Percentiles rank a stretch among this genome's conserved stretches.
Conservation (phyloP, 163 green algal genomes). For the Chlorella variabilis region DNA sequence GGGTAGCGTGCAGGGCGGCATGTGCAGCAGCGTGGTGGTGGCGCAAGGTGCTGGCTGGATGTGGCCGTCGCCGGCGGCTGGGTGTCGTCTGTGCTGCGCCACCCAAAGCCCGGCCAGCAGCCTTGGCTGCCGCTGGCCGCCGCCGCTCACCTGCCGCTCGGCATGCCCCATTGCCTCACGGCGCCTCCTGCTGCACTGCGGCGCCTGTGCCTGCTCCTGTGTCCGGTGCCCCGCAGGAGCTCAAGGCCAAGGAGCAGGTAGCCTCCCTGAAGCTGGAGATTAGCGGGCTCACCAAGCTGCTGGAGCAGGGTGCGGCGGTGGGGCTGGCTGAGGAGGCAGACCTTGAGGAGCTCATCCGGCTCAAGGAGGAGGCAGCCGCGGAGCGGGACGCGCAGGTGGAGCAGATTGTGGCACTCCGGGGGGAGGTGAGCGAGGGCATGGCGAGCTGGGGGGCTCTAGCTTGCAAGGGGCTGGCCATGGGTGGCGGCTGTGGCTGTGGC, state of each 20-base stretch:
- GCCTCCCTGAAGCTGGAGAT: constrained; percentile 88
- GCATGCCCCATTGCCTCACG: no score
- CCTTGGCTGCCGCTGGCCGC: no score
- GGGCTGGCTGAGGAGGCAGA: constrained; percentile 83
- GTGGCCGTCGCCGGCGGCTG: no score
- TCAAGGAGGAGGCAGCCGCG: constrained; percentile 87
- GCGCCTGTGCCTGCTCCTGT: neutral
- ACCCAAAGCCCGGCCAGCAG: no score
- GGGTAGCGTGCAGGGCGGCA: no score
- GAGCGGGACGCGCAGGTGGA: constrained; percentile 85
- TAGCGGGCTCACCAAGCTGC: constrained; percentile 77
- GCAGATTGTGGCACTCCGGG: constrained; percentile 81
- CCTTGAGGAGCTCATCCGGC: constrained; percentile 83
- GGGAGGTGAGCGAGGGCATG: constrained; percentile 57
- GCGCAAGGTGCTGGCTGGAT: no score
- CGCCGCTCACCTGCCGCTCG: neutral
- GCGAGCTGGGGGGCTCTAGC: neutral
- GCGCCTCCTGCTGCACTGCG: no score
- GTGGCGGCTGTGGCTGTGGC: no score
- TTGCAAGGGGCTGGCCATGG: no score
- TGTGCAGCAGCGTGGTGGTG: no score
- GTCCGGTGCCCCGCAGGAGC: constrained; percentile 53
- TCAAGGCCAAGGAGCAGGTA: constrained; percentile 85
- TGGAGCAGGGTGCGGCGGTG: constrained; percentile 67
- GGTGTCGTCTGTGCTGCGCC: no score